Base-by-base conservation (phyloP, 495 filamentous ascomycete species). In the Penicillium psychrofluorescens region DNA sequence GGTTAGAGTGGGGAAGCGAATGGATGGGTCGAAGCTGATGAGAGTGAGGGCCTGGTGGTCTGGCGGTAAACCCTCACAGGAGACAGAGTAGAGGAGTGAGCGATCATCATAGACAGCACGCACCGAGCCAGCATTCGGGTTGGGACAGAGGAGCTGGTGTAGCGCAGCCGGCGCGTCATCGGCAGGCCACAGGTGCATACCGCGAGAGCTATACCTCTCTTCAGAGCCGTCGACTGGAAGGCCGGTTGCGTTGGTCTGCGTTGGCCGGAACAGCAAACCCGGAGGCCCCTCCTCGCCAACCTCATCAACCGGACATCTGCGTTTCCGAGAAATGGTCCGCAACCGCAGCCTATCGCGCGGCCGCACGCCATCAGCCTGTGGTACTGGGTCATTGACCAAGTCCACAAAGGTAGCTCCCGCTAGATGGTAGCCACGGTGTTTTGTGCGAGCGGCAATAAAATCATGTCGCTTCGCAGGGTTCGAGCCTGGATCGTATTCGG, bases 321-420 rank as follows among this genome's bases (percentile, higher is more conserved):
- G 61, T 36, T 64, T 67, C 32, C 68, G 57, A 6, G 70, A 70
- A 22, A 76, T 77, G 11, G 70, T 68, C 7, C 79, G 71, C 11
- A 82, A 52, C 16, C 79, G 72, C 11, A 79, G 61, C 7, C 72
- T 72, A 50, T 77, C 72, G 54, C 53, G 62, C 48, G 64, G 53
- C 33, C 61, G 47, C 28, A 48, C 40, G n/a, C 64, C 61, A 35
- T 66, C 66, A 2, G 44, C 54, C 8, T 54, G 49, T 4, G 61
- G 54, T 7, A 48, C 44, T 6, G 74, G 72, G 46, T 82, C 77
- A 46, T 84, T 76, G 29, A 88, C 78, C 3, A 88, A 62, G 47
- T 88, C 84, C 8, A 87, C 37, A 49, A 78, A 86, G 3, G 80
- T 74, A n/a, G 71, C 70, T 29, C 74, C 73, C 16, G 66, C 66